phyloP scores from a whole-genome alignment of 345 rosid species.

The Citrus hindsii region DNA sequence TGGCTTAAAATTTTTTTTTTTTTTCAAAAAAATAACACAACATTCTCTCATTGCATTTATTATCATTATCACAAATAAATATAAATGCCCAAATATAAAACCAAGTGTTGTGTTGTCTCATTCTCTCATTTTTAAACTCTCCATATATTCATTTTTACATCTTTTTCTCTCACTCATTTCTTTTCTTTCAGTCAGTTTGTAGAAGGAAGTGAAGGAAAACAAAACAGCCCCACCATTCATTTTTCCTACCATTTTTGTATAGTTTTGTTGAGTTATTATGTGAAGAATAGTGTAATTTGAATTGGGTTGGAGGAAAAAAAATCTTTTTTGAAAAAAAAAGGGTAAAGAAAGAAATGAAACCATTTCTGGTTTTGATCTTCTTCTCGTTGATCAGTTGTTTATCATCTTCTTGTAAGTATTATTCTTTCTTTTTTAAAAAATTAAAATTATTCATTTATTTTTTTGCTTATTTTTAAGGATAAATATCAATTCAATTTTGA shows the following conservation, averaged over 20 bases:
- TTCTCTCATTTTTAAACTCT: too few relatives aligned
- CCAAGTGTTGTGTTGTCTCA: too few relatives aligned
- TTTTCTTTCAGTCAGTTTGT: not conserved
- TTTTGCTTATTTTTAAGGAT: not conserved
- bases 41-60: not conserved
- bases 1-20: not conserved
- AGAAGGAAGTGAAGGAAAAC: not conserved
- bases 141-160: too few relatives aligned
- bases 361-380: conserved; percentile 22
- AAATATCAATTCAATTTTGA: not conserved
- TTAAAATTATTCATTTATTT: not conserved
- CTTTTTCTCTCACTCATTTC: not conserved
- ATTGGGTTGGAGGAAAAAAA: not conserved
- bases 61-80: not conserved
- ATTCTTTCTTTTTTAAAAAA: too few relatives aligned
- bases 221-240: not conserved
- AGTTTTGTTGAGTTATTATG: not conserved
- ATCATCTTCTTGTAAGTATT: conserved; percentile 41
- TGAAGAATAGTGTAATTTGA: not conserved
- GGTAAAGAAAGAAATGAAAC: conserved; percentile 11
- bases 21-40: not conserved
- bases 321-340: not conserved
- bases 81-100: not conserved
- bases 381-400: conserved; percentile 15
- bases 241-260: not conserved